A percentile compares a stretch with the other conserved stretches of the same genome.
phyloP scores from a whole-genome alignment of 2,329 filamentous ascomycete species.

The Pseudopithomyces chartarum region DNA sequence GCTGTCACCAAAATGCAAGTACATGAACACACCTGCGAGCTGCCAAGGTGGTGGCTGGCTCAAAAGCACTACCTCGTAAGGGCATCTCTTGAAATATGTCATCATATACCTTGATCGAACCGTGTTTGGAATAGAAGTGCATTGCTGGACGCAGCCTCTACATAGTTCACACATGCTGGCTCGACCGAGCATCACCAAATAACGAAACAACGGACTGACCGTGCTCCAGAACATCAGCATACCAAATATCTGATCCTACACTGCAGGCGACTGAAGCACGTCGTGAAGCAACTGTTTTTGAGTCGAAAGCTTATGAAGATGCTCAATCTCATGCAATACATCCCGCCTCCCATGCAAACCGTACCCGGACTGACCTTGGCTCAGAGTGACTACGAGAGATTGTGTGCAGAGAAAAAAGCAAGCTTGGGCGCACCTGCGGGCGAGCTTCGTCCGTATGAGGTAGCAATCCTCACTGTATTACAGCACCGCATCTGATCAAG shows the following conservation, averaged over 20 bases:
- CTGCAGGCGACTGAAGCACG: conserved; percentile 55
- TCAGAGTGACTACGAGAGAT: conserved; percentile 41
- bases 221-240: conserved; percentile 53
- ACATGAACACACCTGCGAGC: conserved; percentile 14
- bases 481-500: not conserved
- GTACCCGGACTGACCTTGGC: conserved; percentile 21
- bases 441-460: conserved; percentile 32
- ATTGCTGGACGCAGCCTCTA: not conserved
- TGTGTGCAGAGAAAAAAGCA: conserved; percentile 29
- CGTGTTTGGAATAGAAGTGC: not conserved
- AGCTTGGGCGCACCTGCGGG: conserved; percentile 23
- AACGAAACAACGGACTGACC: conserved; percentile 7
- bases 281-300: conserved; percentile 66
- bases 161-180: not conserved
- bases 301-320: conserved; percentile 66
- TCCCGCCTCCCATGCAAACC: not conserved
- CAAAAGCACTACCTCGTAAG: conserved; percentile 23
- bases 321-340: conserved; percentile 61
- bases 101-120: not conserved
- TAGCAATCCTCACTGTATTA: conserved; percentile 3
- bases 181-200: not conserved
- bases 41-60: not conserved
- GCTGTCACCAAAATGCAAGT: conserved; percentile 57
- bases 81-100: conserved; percentile 13
- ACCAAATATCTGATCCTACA: conserved; percentile 51